phyloP scores from a whole-genome alignment of 805 yeast genomes.

The Martiniozyma abietophila region DNA sequence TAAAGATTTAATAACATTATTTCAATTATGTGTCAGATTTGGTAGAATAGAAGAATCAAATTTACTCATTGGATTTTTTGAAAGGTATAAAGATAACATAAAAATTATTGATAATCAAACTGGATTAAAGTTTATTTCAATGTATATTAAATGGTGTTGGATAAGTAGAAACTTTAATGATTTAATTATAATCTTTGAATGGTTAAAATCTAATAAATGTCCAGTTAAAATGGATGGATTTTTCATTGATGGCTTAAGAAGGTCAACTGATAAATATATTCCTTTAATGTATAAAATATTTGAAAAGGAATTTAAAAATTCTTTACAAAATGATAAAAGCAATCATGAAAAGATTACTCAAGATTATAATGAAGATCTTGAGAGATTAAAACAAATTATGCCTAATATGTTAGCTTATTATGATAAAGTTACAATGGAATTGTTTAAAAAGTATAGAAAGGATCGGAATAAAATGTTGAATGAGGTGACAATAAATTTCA shows the following conservation, averaged over 20 bases:
- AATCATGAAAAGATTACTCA: neutral
- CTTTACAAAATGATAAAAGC: slow-evolving; percentile 5
- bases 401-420: slow-evolving; percentile 13
- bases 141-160: slow-evolving; percentile 12
- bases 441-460: slow-evolving; percentile 4
- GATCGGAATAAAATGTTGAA: slow-evolving; percentile 6
- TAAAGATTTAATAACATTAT: slow-evolving; percentile 9
- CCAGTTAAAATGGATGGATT: slow-evolving; percentile 7
- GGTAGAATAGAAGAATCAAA: slow-evolving; percentile 5
- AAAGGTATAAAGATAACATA: neutral
- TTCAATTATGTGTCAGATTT: slow-evolving; percentile 10
- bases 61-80: slow-evolving; percentile 1
- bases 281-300: slow-evolving; percentile 3
- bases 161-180: slow-evolving; percentile 6
- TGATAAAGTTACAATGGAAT: slow-evolving; percentile 9
- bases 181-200: slow-evolving; percentile 9
- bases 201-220: slow-evolving; percentile 9
- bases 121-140: slow-evolving; percentile 9
- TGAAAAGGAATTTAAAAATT: slow-evolving; percentile 1
- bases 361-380: slow-evolving; percentile 1
- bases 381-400: slow-evolving; percentile 7
- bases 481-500: slow-evolving; percentile 10
- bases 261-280: slow-evolving; percentile 1
- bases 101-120: slow-evolving; percentile 9
- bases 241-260: slow-evolving; percentile 7